Base-by-base conservation (phyloP, 2,329 filamentous ascomycete species). In the Pseudogymnoascus sp. region DNA sequence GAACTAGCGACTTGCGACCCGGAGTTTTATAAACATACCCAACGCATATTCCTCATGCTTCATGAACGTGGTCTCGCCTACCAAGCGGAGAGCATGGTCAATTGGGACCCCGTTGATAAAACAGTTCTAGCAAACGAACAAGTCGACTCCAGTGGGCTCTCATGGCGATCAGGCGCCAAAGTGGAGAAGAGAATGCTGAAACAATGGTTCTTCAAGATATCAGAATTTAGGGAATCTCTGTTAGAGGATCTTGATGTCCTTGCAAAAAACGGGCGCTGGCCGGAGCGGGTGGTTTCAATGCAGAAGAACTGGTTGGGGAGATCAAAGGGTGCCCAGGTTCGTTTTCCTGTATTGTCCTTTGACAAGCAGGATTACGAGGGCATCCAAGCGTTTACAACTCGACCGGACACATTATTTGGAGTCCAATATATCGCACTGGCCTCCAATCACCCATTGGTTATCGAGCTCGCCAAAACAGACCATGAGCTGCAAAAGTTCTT, bases 111-210 rank as follows among this genome's bases (percentile, higher is more conserved):
- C 1, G 83, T 96, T 28, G 92, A 96, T 72, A 88, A 89, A 72
- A 96, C 92, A 0, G 92, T 96, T 14, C 79, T 96, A 64, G 92
- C 92, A 9, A 96, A 96, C 72, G 92, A 96, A 75, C 92, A 96
- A 76, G 91, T 96, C n/a, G 90, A 96, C 72, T 82, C 88, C 59
- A 88, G 91, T 71, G 92, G 92, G 33, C 85, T 80, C 69, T 96
- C 91, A 1, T 96, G 92, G 92, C 84, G 91, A 63, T 95, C 90
- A 1, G 91, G 91, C 8, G 91, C 90, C 59, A 87, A 89, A 72
- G 91, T 96, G 16, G 88, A 95, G 75, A 89, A 92, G 76, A 80
- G 85, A 64, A 84, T 84, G 68, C 79, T 96, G 58, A 91, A 89
- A 75, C 92, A 96, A 74, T 96, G 92, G 92, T 96, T 96, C 73